Conservation (phyloP, 2,329 filamentous ascomycete genomes). For the Aspergillus awamori region DNA sequence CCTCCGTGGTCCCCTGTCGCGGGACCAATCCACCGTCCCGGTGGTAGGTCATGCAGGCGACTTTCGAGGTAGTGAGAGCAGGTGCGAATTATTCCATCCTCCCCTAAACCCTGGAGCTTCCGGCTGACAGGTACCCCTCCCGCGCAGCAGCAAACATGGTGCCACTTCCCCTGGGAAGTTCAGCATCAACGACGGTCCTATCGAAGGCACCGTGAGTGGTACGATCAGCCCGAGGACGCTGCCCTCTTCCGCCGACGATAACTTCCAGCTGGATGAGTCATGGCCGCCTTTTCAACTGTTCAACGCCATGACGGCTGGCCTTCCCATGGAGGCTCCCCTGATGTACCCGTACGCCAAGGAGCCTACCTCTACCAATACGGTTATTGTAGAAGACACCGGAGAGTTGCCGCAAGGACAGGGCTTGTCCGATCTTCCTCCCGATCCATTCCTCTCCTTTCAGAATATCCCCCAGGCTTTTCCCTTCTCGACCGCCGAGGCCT, state of each 20-base stretch:
- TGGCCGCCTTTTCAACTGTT: conserved; percentile 44
- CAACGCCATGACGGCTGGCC: conserved; percentile 34
- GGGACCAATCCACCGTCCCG: conserved; percentile 22
- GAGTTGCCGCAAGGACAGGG: conserved; percentile 33
- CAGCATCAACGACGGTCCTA: conserved; percentile 31
- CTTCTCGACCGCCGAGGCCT: conserved; percentile 32
- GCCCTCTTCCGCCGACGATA: conserved; percentile 42
- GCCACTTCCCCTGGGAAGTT: conserved; percentile 37
- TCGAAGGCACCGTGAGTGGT: conserved; percentile 37
- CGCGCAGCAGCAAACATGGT: conserved; percentile 38
- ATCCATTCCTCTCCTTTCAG: conserved; percentile 35
- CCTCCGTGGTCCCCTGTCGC: conserved; percentile 33
- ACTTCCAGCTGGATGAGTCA: conserved; percentile 41
- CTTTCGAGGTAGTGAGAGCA: conserved; percentile 29
- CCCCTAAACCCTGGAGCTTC: not conserved
- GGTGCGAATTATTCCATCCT: conserved; percentile 26
- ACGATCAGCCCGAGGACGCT: conserved; percentile 43
- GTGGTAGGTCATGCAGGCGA: conserved; percentile 30
- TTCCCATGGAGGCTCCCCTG: conserved; percentile 37
- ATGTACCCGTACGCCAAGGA: conserved; percentile 40
- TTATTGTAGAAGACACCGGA: conserved; percentile 41
- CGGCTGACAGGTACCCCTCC: conserved; percentile 14
- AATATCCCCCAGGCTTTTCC: conserved; percentile 34
- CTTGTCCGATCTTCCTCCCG: conserved; percentile 33
- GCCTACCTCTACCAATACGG: conserved; percentile 30